Percentiles rank a stretch among this genome's conserved stretches.
Evolutionary conservation across 148 eudicot species (phyloP).

Genomic region (Camellia lanceoleosa): DNA sequence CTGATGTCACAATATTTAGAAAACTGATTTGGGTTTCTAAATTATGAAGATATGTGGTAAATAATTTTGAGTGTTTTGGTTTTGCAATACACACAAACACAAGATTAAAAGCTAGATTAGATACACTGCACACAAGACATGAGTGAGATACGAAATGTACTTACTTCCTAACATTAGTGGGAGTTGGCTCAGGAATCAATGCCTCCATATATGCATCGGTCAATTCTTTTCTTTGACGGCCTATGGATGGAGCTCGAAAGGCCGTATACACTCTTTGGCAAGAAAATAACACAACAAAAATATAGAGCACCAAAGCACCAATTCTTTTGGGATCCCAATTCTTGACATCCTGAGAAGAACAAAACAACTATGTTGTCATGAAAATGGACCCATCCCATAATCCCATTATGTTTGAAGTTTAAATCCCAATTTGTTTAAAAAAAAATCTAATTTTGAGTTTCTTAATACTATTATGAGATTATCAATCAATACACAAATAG

Average conservation of each 20-base stretch:
- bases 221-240: slow-evolving; percentile 52
- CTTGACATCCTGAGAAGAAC: slow-evolving; percentile 56
- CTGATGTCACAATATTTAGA: not conserved
- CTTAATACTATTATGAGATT: not conserved
- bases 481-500: not conserved
- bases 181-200: slow-evolving; percentile 85
- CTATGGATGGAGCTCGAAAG: slow-evolving; percentile 60
- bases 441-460: not conserved
- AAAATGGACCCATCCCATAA: not conserved
- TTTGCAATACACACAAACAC: too few species aligned
- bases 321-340: slow-evolving; percentile 73
- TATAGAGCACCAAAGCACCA: slow-evolving; percentile 62
- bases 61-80: too few species aligned
- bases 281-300: slow-evolving; percentile 44
- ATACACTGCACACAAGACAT: too few species aligned
- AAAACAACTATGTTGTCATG: not conserved
- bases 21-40: not conserved
- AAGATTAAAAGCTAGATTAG: not conserved
- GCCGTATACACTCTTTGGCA: slow-evolving; percentile 50
- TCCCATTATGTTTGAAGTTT: not conserved
- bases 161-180: slow-evolving; percentile 64
- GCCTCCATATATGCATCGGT: slow-evolving; percentile 91
- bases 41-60: too few species aligned
- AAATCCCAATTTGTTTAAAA: not conserved
- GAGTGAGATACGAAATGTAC: slow-evolving; percentile 15